A percentile compares a stretch with the other conserved stretches of the same genome.
Conservation (phyloP, 2,329 filamentous ascomycete genomes). For the Cryphonectria parasitica region DNA sequence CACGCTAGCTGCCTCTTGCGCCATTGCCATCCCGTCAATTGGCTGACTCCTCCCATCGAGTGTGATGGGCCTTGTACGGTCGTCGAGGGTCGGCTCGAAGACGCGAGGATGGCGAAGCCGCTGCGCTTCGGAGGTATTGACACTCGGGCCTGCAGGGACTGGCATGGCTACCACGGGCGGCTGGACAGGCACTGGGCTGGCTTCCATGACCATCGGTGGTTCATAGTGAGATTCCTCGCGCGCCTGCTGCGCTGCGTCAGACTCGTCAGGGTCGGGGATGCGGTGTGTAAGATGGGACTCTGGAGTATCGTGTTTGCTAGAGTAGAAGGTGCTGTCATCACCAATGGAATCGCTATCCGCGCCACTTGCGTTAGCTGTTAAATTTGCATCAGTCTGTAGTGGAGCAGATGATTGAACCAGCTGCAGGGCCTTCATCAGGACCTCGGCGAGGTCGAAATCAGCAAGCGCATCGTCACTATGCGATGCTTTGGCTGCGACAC, state of each 20-base stretch:
- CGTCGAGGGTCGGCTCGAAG: neutral
- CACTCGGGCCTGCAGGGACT: constrained; percentile 18
- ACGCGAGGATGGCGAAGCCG: constrained; percentile 12
- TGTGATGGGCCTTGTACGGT: neutral
- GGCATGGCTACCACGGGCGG: constrained; percentile 25
- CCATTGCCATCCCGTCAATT: constrained; percentile 31
- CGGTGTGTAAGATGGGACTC: constrained; percentile 54
- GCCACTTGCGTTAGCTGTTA: constrained; percentile 59
- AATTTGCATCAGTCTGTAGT: constrained; percentile 58
- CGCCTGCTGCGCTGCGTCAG: constrained; percentile 42
- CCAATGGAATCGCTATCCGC: constrained; percentile 73
- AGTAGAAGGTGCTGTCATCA: constrained; percentile 95
- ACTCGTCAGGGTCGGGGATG: constrained; percentile 46
- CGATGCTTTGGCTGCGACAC: constrained; percentile 46
- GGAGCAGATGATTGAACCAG: constrained; percentile 71
- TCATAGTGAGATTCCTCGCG: constrained; percentile 42
- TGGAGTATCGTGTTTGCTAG: constrained; percentile 85
- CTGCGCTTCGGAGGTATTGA: constrained; percentile 23
- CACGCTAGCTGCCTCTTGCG: constrained; percentile 28
- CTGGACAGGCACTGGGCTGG: constrained; percentile 30
- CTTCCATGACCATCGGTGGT: constrained; percentile 37
- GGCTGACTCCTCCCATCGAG: neutral
- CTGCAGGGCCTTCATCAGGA: constrained; percentile 71
- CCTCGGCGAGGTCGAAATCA: constrained; percentile 73
- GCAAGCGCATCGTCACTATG: constrained; percentile 56